These are phyloP conservation scores for Heterobasidion annosum DNA, from an alignment of 1,284 basidiomycete species.

Conservation along the genomic window DNA sequence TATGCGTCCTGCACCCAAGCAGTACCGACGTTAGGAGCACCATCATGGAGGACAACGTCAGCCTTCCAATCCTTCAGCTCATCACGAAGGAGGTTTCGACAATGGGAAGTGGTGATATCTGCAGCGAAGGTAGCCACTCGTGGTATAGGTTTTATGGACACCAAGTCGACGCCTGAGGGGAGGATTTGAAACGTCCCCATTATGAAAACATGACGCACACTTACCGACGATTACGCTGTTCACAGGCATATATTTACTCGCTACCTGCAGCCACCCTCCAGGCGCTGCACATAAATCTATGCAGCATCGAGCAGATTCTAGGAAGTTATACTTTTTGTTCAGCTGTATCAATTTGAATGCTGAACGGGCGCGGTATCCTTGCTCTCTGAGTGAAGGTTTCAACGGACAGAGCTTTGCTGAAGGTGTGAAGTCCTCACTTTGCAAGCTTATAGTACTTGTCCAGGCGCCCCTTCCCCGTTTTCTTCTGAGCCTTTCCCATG, in stretches of 20 bases:
- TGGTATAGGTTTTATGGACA: slow-evolving; percentile 94
- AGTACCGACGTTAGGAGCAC: slow-evolving; percentile 98
- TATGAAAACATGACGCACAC: slow-evolving; percentile 18
- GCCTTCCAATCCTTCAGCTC: slow-evolving; percentile 99
- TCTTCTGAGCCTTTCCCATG: slow-evolving; percentile 80
- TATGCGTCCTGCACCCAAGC: slow-evolving; percentile 99
- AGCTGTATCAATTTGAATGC: slow-evolving; percentile 99
- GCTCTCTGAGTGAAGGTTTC: slow-evolving; percentile 56
- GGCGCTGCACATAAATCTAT: slow-evolving; percentile 99
- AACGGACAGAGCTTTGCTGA: neutral
- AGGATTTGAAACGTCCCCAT: slow-evolving; percentile 7
- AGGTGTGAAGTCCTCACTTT: slow-evolving; percentile 42
- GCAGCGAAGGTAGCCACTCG: slow-evolving; percentile 88
- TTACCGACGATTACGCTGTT: slow-evolving; percentile 92
- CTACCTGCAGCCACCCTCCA: slow-evolving; percentile 98
- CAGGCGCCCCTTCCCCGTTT: slow-evolving; percentile 90
- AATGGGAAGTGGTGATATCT: slow-evolving; percentile 92
- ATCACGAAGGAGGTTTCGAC: slow-evolving; percentile 78
- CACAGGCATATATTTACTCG: slow-evolving; percentile 95
- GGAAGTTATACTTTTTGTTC: slow-evolving; percentile 95
- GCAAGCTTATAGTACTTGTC: slow-evolving; percentile 96
- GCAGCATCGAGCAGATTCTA: slow-evolving; percentile 87
- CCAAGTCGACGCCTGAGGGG: slow-evolving; percentile 80
- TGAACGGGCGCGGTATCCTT: slow-evolving; percentile 98
- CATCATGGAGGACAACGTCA: slow-evolving; percentile 99